phyloP scores from a whole-genome alignment of 352 stramenopile species.

The Stramenopiles sp. region DNA sequence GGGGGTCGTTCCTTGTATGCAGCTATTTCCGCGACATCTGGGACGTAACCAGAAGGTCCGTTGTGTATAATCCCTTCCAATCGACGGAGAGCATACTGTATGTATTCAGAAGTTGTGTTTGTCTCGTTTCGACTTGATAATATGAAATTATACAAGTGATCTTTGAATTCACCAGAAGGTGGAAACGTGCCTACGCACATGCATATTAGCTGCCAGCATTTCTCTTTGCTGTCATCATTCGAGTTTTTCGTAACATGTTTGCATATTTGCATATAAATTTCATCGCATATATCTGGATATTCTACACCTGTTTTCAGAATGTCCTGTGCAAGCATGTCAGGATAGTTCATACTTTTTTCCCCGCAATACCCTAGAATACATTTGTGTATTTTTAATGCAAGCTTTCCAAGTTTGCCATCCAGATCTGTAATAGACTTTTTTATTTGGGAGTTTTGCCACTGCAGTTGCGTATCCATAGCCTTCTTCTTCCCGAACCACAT shows the following conservation, averaged over 20 bases:
- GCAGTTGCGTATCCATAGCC: constrained; percentile 3
- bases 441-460: neutral
- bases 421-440: neutral
- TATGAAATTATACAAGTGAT: constrained; percentile 69
- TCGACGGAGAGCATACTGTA: constrained; percentile 65
- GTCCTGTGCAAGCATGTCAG: constrained; percentile 74
- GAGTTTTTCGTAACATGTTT: constrained; percentile 78
- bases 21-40: constrained; percentile 70
- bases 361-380: constrained; percentile 80
- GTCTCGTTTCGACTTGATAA: constrained; percentile 42
- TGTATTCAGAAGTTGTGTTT: constrained; percentile 51
- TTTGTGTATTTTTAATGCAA: constrained; percentile 46
- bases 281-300: constrained; percentile 53
- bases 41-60: constrained; percentile 70
- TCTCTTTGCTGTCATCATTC: constrained; percentile 61
- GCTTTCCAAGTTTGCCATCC: neutral
- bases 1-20: constrained; percentile 71
- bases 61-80: constrained; percentile 63
- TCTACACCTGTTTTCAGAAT: constrained; percentile 69
- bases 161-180: constrained; percentile 54
- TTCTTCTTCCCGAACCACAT: constrained; percentile 11
- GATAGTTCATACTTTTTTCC: constrained; percentile 73
- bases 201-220: constrained; percentile 72
- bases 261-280: constrained; percentile 76
- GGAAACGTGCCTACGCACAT: constrained; percentile 74